Evolutionary conservation across 345 rosid species (phyloP), one percentile per base, ranked within the genome.

Genomic region (Aethionema arabicum): DNA sequence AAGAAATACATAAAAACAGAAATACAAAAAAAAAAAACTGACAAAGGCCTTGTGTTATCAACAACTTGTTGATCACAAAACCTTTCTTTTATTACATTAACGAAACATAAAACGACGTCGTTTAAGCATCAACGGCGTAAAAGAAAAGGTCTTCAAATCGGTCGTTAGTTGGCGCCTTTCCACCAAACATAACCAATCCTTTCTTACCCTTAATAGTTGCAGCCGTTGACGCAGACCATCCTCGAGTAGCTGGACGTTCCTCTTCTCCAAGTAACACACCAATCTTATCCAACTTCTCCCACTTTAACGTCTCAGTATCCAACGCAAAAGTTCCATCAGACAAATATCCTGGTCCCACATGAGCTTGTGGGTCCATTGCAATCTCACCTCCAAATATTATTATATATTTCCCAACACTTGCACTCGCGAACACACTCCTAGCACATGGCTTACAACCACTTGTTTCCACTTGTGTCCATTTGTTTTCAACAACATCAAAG

Each of bases 301-400:
- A 69, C 40, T 12, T 40, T 16, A 56, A 33, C 7, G 69, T 69
- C 58, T 55, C 57, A 7, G 63, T 63, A 5, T 69, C 44, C 44
- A 70, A 35, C 13, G 69, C 65, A 49, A 55, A 70, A 1, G 69
- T 63, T 11, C 67, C 74, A 46, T n/a, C 69, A 2, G 29, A 1
- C 29, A 70, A 11, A 5, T 62, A 56, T 7, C 74, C 74, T 3
- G 74, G 69, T 31, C 69, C 74, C 12, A 41, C 36, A 15, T 63
- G 74, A 55, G 40, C 32, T 55, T n/a, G 11, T 13, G 68, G 64
- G 32, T 62, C 67, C 63, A 62, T 54, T 0, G 48, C 69, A 31
- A 70, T 36, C 59, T 70, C 74, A 40, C 74, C 74, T 49, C 74
- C 74, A 48, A 53, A 63, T 10, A 70, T 27, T 32, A 70, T 3